phyloP scores from a whole-genome alignment of 1,284 basidiomycete species.

The Melampsora americana region DNA sequence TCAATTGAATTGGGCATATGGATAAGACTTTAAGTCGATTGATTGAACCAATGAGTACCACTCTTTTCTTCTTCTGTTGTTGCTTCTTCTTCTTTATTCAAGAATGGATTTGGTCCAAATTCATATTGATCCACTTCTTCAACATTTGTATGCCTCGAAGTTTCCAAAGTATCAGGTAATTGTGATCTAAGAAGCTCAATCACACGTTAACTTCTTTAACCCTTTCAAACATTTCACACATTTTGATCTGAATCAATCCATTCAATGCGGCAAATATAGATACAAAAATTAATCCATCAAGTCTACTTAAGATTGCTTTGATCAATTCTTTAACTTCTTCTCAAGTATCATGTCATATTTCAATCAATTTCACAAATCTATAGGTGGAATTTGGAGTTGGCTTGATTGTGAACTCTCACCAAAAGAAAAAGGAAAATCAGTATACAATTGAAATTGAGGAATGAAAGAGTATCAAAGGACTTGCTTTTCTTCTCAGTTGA shows the following conservation, averaged over 20 bases:
- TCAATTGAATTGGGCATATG: no score
- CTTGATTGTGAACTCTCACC: no score
- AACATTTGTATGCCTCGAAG: constrained; percentile 5
- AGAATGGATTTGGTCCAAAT: background rate
- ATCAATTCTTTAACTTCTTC: constrained; percentile 23
- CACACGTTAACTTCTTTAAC: constrained; percentile 24
- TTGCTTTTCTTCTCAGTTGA: no score
- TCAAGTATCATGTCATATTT: background rate
- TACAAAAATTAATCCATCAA: background rate
- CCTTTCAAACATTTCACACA: constrained; percentile 24
- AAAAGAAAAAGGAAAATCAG: no score
- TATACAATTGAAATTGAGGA: no score
- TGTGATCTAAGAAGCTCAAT: constrained; percentile 13
- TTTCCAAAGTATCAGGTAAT: constrained; percentile 20
- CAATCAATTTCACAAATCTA: background rate
- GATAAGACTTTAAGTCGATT: no score
- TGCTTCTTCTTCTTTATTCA: constrained; percentile 15
- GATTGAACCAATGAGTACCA: background rate
- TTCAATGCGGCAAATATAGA: background rate
- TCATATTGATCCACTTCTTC: constrained; percentile 9
- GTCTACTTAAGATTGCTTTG: constrained; percentile 20
- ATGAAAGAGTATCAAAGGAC: no score
- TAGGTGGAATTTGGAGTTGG: no score
- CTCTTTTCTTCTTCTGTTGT: constrained; percentile 15
- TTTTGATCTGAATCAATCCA: constrained; percentile 19